Base-by-base conservation (phyloP, 1,139 yeast genomes). In the Hanseniaspora gamundiae region DNA sequence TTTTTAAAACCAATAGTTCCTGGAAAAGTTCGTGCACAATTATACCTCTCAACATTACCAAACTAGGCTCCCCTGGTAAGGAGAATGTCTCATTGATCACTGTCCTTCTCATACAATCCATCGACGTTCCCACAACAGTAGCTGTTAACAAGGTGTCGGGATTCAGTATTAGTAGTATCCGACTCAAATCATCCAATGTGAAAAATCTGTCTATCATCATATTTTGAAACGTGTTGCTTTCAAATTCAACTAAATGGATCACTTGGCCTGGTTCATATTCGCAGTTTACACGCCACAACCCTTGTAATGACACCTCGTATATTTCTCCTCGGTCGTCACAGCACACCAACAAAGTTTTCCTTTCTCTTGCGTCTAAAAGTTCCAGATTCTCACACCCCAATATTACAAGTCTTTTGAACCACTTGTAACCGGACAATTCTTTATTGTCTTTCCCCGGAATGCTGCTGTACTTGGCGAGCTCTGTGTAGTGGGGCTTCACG, bases 121-220 rank as follows among this genome's bases (percentile, higher is more conserved):
- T 64, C 3, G 91, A 82, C 44, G 80, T 84, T 0, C 96, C 80
- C 1, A 87, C 74, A 3, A 80, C 68, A 0, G 98, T 91, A 3
- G 95, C 87, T 0, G 95, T 76, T 1, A 91, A 66, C 13, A 91
- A 64, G 2, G 75, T 64, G 57, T 91, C 98, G 0, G 98, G 98
- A 52, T 84, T 76, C 71, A 93, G 72, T 21, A 91, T 71, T 31
- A 88, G 61, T 22, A 87, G 59, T 52, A 82, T 78, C 40, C 71
- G 72, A 27, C 70, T 63, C 48, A 75, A 76, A 33, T 66, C 61
- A 49, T 82, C 85, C 4, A 83, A 71, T 68, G 53, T 36, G 9
- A 61, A 58, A 46, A 52, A 53, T 28, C 48, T 51, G 24, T 58
- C 58, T 29, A 60, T 62, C 1, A 62, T 55, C 17, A 59, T 45